Conservation (phyloP, 1,139 yeast genomes). For the Zygotorulaspora mrakii region DNA sequence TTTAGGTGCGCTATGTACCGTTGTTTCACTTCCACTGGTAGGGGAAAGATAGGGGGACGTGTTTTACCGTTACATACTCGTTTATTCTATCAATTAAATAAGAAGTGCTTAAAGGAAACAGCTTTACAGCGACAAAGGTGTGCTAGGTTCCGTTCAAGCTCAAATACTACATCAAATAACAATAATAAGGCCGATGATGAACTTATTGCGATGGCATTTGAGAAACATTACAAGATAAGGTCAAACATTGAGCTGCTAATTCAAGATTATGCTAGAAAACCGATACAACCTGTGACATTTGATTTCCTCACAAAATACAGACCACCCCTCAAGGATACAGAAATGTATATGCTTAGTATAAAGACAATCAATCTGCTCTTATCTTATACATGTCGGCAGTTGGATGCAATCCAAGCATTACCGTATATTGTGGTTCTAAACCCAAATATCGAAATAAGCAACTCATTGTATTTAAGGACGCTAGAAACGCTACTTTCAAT, state of each 20-base stretch:
- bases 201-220: conserved; percentile 19
- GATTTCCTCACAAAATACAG: conserved; percentile 28
- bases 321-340: conserved; percentile 27
- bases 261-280: conserved; percentile 32
- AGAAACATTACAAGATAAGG: conserved; percentile 31
- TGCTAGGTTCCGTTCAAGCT: conserved; percentile 3
- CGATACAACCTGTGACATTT: conserved; percentile 28
- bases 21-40: not conserved
- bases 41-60: not conserved
- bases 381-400: conserved; percentile 47
- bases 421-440: conserved; percentile 83
- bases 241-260: conserved; percentile 33
- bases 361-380: conserved; percentile 46
- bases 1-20: not conserved
- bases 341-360: conserved; percentile 32
- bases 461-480: conserved; percentile 67
- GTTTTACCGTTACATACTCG: not conserved
- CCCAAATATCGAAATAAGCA: conserved; percentile 84
- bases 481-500: conserved; percentile 56
- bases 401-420: conserved; percentile 63
- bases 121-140: not conserved
- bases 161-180: not conserved
- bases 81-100: not conserved
- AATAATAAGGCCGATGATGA: conserved; percentile 1
- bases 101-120: not conserved